Base-by-base conservation (phyloP, 1,284 basidiomycete genomes). In the Sphaerobolus stellatus region DNA sequence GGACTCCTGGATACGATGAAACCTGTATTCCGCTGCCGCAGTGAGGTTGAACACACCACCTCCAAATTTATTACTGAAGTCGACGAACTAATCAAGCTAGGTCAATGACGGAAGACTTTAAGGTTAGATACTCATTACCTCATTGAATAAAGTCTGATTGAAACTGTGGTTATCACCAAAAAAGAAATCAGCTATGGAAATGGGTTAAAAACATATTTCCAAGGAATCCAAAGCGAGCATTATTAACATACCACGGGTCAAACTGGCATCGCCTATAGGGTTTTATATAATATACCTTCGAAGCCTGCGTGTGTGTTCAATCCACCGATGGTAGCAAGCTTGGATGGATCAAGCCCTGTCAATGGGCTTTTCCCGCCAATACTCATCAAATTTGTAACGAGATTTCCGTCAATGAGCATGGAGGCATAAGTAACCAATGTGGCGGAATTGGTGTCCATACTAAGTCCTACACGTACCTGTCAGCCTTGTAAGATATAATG, bases 351-450 rank as follows among this genome's bases (percentile, higher is more conserved):
- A n/a, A 36, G 49, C 5, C 49, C 49, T 20, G 49, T 50, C n/a
- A 41, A 25, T n/a, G 18, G 33, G 9, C 33, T 38, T 13, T 24
- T 36, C 6, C 34, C 14, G 6, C 49, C 49, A 24, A 50, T 50
- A 31, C 49, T 50, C 34, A 50, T 38, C 11, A 50, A 27, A 31
- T 50, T 50, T 4, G 49, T 50, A 16, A 50, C 33, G 8, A n/a
- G 49, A 36, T 50, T 50, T 2, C 49, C 49, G 20, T 50, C 49
- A 24, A 50, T 36, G 16, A 50, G 49, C 13, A 50, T 30, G 14
- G 34, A 27, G n/a, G 33, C 33, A 20, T 22, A 50, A 29, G 31
- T 41, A 14, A 50, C 34, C 11, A 36, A 13, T 8, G 49, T 43
- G 8, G 49, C 49, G 14, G 38, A 18, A 13, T 24, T 14, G 34